These are phyloP conservation scores for Cladosporium velox DNA, from an alignment of 2,329 filamentous ascomycete genomes.

Conservation along the genomic window DNA sequence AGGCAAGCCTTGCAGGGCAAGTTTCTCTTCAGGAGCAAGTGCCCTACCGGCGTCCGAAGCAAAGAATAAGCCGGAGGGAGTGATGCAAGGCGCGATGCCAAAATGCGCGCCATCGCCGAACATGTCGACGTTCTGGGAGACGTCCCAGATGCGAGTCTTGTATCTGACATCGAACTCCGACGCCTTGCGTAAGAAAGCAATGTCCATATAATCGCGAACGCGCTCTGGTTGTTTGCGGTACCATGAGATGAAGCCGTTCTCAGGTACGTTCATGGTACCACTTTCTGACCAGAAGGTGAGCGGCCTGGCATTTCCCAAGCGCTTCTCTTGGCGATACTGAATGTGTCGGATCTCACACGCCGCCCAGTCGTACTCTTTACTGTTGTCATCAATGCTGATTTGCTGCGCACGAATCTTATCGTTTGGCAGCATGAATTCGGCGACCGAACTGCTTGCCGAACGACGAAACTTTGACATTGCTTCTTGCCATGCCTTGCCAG, in stretches of 20 bases:
- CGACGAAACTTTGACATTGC: slow-evolving; percentile 54
- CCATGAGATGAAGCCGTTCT: slow-evolving; percentile 57
- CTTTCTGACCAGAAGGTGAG: slow-evolving; percentile 62
- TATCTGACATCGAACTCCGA: slow-evolving; percentile 57
- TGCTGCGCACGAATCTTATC: slow-evolving; percentile 45
- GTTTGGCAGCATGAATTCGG: slow-evolving; percentile 60
- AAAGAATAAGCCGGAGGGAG: slow-evolving; percentile 64
- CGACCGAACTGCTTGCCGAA: slow-evolving; percentile 62
- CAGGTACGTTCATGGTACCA: slow-evolving; percentile 55
- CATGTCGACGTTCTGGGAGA: slow-evolving; percentile 73
- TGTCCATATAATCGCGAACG: slow-evolving; percentile 67
- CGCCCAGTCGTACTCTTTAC: slow-evolving; percentile 52
- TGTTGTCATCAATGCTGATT: background rate
- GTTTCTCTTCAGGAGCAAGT: slow-evolving; percentile 62
- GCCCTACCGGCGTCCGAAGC: slow-evolving; percentile 62
- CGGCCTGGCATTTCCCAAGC: slow-evolving; percentile 58
- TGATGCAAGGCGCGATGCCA: slow-evolving; percentile 68
- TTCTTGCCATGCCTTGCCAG: slow-evolving; percentile 44
- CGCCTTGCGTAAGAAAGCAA: slow-evolving; percentile 54
- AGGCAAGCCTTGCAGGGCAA: slow-evolving; percentile 70
- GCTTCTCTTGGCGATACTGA: slow-evolving; percentile 51
- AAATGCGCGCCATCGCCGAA: slow-evolving; percentile 49
- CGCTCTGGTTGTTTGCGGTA: slow-evolving; percentile 57
- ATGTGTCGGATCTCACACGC: slow-evolving; percentile 63
- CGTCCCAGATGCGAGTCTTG: slow-evolving; percentile 61